Base-by-base conservation (phyloP, 371 early-diverging fungal species). In the Actinomucor elegans region DNA sequence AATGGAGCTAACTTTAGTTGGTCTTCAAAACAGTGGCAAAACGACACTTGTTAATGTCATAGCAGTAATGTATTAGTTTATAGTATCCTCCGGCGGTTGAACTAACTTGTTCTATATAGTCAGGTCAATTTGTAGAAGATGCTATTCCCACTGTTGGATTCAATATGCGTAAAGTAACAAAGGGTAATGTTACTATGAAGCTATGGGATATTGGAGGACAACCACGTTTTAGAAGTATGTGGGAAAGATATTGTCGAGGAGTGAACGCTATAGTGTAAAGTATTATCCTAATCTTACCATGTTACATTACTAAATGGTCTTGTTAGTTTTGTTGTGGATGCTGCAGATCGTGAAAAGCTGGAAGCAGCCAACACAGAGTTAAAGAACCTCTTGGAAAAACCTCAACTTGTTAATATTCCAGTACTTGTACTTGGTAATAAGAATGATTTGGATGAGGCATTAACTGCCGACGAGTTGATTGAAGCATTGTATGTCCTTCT, bases 201-300 rank as follows among this genome's bases (percentile, higher is more conserved):
- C 74, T 98, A 51, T 98, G 99, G 98, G 99, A 98, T 77, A 88
- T 98, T 71, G 99, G 99, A 47, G 99, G 99, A 6, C 98, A 98
- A 70, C 93, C 98, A 41, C 79, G 94, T 55, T 95, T 94, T 75
- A 70, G 97, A 56, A 92, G 90, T 70, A 98, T 98, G 98, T 98
- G 99, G 98, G 97, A 97, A 71, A 76, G 98, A 72, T 98, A 87
- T 63, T 93, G 91, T 64, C 77, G 91, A 64, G 96, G 97, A 18
- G 99, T 97, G 40, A 94, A 98, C 69, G 95, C 98, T 11, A 98
- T 98, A 53, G 96, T 98, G 91, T 94, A 84, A n/a, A 75, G 89
- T 31, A 17, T 6, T 28, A 37, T 43, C 3, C n/a, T 5, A 15
- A 8, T 43, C 43, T 27, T n/a, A 24, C n/a, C 9, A 1, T 14